A percentile compares a stretch with the other conserved stretches of the same genome.
Conservation (phyloP, 2,329 filamentous ascomycete genomes). For the Aspergillus cejpii region DNA sequence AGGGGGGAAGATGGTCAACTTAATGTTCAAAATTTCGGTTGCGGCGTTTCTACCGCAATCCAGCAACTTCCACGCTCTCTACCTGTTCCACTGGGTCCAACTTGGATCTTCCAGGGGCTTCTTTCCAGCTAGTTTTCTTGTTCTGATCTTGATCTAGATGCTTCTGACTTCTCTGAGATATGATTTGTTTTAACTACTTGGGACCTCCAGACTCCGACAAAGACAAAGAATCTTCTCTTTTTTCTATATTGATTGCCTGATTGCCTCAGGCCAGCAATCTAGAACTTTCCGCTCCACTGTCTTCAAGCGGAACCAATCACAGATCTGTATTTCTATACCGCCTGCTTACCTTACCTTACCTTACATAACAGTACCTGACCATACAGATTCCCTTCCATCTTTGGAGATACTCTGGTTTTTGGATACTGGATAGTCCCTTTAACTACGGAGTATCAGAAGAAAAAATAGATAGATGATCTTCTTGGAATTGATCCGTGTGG, state of each 20-base stretch:
- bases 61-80: slow-evolving; percentile 33
- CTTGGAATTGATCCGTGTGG: no score
- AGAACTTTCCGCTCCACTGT: slow-evolving; percentile 30
- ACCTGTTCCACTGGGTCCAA: slow-evolving; percentile 4
- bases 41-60: slow-evolving; percentile 35
- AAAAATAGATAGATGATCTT: no score
- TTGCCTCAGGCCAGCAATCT: slow-evolving; percentile 23
- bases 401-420: no score
- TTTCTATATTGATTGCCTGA: slow-evolving; percentile 1
- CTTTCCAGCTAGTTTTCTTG: slow-evolving; percentile 3
- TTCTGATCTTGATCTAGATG: slow-evolving; percentile 3
- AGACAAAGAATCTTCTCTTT: no score
- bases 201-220: no score
- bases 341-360: slow-evolving; percentile 2
- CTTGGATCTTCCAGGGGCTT: slow-evolving; percentile 14
- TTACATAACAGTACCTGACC: no score
- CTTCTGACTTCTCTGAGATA: no score
- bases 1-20: slow-evolving; percentile 19
- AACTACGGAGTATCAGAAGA: no score
- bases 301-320: slow-evolving; percentile 13
- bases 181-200: no score
- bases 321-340: slow-evolving; percentile 7
- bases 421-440: no score
- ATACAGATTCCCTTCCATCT: no score
- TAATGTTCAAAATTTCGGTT: slow-evolving; percentile 30